Conservation (phyloP, 108 stramenopile species). For the Skeletonema potamos region DNA sequence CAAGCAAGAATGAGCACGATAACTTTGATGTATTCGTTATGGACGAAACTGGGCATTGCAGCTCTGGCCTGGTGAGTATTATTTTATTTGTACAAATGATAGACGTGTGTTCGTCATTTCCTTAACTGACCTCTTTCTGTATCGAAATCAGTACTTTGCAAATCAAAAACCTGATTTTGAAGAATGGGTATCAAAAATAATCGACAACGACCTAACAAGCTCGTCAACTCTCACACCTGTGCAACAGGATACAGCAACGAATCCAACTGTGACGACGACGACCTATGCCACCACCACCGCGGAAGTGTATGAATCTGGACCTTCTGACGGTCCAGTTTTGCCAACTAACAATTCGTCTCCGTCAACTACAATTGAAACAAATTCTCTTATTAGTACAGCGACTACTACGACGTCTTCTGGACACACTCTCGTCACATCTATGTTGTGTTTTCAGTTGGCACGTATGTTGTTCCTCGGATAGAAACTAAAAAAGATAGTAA, state of each 20-base stretch:
- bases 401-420: neutral
- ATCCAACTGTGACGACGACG: slow-evolving; percentile 9
- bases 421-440: neutral
- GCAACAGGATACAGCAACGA: neutral
- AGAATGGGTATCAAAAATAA: slow-evolving; percentile 36
- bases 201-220: too few species aligned
- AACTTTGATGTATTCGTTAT: slow-evolving; percentile 50
- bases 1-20: slow-evolving; percentile 25
- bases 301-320: neutral
- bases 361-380: neutral
- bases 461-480: neutral
- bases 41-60: slow-evolving; percentile 49
- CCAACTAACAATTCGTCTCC: neutral
- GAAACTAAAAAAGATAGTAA: neutral
- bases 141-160: slow-evolving; percentile 9
- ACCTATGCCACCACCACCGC: neutral
- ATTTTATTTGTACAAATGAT: neutral
- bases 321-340: neutral
- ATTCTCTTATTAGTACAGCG: neutral
- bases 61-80: slow-evolving; percentile 38
- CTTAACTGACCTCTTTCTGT: neutral
- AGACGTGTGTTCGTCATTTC: neutral
- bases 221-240: neutral
- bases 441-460: neutral
- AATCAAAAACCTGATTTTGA: slow-evolving; percentile 39